Conservation (phyloP, 2,329 filamentous ascomycete species). For the Domatiomyces catenatus region DNA sequence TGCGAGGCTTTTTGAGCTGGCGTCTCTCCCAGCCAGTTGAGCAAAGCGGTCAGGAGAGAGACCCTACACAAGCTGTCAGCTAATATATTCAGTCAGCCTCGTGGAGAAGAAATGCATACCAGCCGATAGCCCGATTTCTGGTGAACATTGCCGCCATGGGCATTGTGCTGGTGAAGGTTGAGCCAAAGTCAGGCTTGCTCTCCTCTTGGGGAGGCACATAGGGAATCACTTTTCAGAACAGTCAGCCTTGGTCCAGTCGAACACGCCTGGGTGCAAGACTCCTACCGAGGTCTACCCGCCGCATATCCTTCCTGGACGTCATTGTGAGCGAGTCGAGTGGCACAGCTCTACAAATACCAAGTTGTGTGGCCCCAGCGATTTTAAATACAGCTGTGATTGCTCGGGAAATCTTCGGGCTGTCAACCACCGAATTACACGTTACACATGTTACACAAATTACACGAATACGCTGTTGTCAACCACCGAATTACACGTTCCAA, state of each 20-base stretch:
- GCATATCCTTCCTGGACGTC: slow-evolving; percentile 55
- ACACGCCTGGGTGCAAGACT: slow-evolving; percentile 4
- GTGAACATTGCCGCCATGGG: slow-evolving; percentile 97
- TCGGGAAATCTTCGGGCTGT: too few relatives aligned
- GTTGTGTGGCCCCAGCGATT: neutral
- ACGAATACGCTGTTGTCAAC: too few relatives aligned
- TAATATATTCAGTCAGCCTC: neutral
- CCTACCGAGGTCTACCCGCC: slow-evolving; percentile 56
- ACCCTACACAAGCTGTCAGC: slow-evolving; percentile 22
- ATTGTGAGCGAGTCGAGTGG: neutral
- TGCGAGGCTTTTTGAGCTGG: slow-evolving; percentile 41
- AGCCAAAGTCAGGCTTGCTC: slow-evolving; percentile 50
- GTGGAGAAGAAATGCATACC: slow-evolving; percentile 27
- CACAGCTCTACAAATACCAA: neutral
- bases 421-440: too few relatives aligned
- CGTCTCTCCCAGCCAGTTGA: slow-evolving; percentile 34
- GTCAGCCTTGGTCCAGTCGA: slow-evolving; percentile 1
- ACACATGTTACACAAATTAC: too few relatives aligned
- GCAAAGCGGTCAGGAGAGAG: slow-evolving; percentile 32
- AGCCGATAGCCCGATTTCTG: slow-evolving; percentile 63
- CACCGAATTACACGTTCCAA: too few relatives aligned
- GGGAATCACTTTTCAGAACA: slow-evolving; percentile 53
- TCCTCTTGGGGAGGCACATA: slow-evolving; percentile 64
- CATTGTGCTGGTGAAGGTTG: slow-evolving; percentile 58
- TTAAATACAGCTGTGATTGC: neutral